Conservation (phyloP, 2,329 filamentous ascomycete species). For the Talaromyces pinophilus region DNA sequence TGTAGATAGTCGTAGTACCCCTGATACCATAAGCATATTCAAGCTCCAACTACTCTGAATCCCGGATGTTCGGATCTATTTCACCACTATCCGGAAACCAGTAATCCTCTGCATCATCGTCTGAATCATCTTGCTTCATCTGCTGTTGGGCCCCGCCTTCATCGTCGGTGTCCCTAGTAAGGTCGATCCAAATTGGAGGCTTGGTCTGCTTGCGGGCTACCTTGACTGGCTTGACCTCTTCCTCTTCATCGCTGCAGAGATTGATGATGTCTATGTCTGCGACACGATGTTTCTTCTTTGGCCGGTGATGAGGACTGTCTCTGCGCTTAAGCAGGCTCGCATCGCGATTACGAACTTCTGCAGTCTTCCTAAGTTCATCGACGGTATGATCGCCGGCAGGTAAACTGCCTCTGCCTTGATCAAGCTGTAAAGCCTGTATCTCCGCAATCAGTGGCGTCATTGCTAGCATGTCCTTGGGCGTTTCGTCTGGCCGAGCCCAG, state of each 20-base stretch:
- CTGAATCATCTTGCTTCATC: constrained; percentile 13
- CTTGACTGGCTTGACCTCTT: constrained; percentile 17
- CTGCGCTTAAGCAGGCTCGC: constrained; percentile 16
- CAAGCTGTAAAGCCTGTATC: constrained; percentile 35
- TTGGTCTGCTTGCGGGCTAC: constrained; percentile 17
- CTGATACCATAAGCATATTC: not conserved
- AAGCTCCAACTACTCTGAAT: constrained; percentile 20
- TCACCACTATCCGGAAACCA: constrained; percentile 41
- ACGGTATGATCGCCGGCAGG: constrained; percentile 20
- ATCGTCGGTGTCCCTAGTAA: constrained; percentile 28
- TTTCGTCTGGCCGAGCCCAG: constrained; percentile 39
- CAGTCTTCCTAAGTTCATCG: constrained; percentile 32
- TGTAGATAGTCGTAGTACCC: not conserved
- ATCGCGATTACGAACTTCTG: constrained; percentile 33
- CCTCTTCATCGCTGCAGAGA: constrained; percentile 27
- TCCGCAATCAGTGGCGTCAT: constrained; percentile 31
- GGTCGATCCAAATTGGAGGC: constrained; percentile 31
- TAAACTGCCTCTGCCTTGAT: constrained; percentile 25
- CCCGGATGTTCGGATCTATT: constrained; percentile 36
- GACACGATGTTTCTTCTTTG: not conserved
- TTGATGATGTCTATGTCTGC: constrained; percentile 25
- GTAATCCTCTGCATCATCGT: constrained; percentile 36
- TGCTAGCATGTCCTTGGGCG: constrained; percentile 28
- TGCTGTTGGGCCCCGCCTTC: not conserved
- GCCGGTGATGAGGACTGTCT: not conserved